Evolutionary conservation across 441 rosid genomes (phyloP).

Genomic region (Aleurites moluccanus): DNA sequence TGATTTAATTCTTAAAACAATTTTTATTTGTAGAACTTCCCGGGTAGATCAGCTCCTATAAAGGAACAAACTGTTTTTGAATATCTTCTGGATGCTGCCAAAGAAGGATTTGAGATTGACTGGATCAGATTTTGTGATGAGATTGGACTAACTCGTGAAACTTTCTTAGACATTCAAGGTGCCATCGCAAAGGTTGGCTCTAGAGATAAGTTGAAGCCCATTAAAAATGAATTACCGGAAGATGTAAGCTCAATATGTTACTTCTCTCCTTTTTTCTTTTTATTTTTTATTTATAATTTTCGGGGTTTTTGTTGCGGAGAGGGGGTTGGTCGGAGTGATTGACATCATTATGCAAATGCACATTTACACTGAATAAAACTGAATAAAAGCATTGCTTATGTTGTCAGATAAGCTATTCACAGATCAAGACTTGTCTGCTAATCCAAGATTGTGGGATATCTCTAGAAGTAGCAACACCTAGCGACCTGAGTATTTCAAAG

Average conservation of each 20-base stretch:
- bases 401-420: slow-evolving; percentile 45
- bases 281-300: not conserved
- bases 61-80: slow-evolving; percentile 44
- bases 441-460: slow-evolving; percentile 34
- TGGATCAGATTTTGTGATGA: slow-evolving; percentile 44
- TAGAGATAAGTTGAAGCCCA: slow-evolving; percentile 45
- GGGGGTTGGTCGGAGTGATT: not conserved
- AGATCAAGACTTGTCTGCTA: slow-evolving; percentile 39
- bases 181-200: slow-evolving; percentile 48
- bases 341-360: not conserved
- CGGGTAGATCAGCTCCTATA: slow-evolving; percentile 50
- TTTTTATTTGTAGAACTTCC: slow-evolving; percentile 35
- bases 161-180: slow-evolving; percentile 34
- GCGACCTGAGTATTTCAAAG: not conserved
- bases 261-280: not conserved
- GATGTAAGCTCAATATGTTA: slow-evolving; percentile 31
- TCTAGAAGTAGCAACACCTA: slow-evolving; percentile 22
- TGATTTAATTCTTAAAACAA: slow-evolving; percentile 3
- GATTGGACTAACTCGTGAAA: slow-evolving; percentile 36
- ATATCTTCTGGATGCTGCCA: slow-evolving; percentile 50
- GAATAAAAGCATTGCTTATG: not conserved
- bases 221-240: slow-evolving; percentile 49
- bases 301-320: not conserved
- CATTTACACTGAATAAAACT: not conserved
- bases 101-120: slow-evolving; percentile 38